Conservation (phyloP, 352 stramenopile species). For the Globisporangium cederbergense region DNA sequence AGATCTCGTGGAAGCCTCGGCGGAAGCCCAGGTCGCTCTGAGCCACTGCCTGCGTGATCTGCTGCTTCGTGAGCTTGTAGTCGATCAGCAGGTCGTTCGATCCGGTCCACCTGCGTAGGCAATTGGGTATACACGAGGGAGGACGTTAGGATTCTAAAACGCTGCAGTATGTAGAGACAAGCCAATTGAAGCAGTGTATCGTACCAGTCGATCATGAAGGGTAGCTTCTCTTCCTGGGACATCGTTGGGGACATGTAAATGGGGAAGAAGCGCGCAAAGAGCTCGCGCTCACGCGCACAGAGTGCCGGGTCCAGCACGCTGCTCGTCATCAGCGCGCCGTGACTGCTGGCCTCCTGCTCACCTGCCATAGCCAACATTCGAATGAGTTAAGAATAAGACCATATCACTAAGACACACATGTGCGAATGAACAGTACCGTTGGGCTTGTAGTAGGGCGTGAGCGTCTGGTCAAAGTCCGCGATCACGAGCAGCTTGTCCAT, state of each 20-base stretch:
- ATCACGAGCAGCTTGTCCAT: conserved; percentile 67
- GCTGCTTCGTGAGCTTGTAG: conserved; percentile 37
- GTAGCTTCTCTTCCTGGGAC: conserved; percentile 55
- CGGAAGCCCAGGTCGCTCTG: conserved; percentile 52
- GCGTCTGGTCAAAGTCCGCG: conserved; percentile 71
- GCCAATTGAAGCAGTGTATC: too few relatives aligned
- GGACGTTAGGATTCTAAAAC: too few relatives aligned
- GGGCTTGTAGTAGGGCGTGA: conserved; percentile 48
- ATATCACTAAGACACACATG: too few relatives aligned
- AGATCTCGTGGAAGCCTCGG: conserved; percentile 20
- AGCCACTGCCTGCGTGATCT: conserved; percentile 26
- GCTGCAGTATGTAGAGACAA: too few relatives aligned
- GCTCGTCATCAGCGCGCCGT: too few relatives aligned
- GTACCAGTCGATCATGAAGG: conserved; percentile 54
- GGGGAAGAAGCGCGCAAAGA: conserved; percentile 3
- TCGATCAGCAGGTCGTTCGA: conserved; percentile 22
- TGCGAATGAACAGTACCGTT: not conserved
- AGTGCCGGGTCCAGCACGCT: conserved; percentile 9
- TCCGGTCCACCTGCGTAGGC: conserved; percentile 33
- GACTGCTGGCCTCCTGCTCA: too few relatives aligned
- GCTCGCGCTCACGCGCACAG: conserved; percentile 30
- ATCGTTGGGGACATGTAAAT: conserved; percentile 31
- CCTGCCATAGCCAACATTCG: too few relatives aligned
- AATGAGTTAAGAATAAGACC: too few relatives aligned
- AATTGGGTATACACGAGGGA: too few relatives aligned